Base-by-base conservation (phyloP, 306 rosid species). In the Cucurbita ficifolia region DNA sequence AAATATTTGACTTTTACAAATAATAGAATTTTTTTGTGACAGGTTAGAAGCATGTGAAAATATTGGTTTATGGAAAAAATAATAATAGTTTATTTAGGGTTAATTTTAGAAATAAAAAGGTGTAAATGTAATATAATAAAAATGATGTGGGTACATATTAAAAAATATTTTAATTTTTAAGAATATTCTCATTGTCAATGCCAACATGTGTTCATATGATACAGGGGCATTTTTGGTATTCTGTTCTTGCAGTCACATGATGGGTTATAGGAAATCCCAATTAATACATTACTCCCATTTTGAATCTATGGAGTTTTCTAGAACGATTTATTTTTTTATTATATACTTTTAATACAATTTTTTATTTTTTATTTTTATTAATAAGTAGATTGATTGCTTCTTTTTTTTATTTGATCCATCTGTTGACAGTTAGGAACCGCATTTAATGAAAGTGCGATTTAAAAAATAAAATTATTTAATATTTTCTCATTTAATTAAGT, bases 201-300 rank as follows among this genome's bases (percentile, higher is more conserved):
- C 17, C 35, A 63, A 35, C 70, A 62, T 62, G 70, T 62, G 70
- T 62, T 62, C 70, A 62, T 62, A 62, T 62, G 48, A 38, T 62
- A 17, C 17, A 29, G n/a, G 39, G 70, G 70, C 70, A 62, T 62
- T 62, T 62, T 63, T 18, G 51, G 70, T 39, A 63, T 40, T 63
- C 40, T 10, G 0, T 43, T 29, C 5, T 9, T 18, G 50, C 35
- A 18, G 33, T 63, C 70, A 63, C 70, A 63, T 63, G 70, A 63
- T 63, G 70, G 4, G 51, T 63, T 48, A 18, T 40, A 63, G 51
- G 19, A 40, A 63, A 18, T 63, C 70, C 18, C 70, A 63, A 63
- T 63, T 39, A 63, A 63, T 63, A 18, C 70, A 63, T 29, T 40
- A 63, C 70, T 63, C 70, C 70, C 33, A 40, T 63, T 40, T 63